These are phyloP conservation scores for Corynespora cassiicola DNA, from an alignment of 2,329 filamentous ascomycete species.

Conservation along the genomic window DNA sequence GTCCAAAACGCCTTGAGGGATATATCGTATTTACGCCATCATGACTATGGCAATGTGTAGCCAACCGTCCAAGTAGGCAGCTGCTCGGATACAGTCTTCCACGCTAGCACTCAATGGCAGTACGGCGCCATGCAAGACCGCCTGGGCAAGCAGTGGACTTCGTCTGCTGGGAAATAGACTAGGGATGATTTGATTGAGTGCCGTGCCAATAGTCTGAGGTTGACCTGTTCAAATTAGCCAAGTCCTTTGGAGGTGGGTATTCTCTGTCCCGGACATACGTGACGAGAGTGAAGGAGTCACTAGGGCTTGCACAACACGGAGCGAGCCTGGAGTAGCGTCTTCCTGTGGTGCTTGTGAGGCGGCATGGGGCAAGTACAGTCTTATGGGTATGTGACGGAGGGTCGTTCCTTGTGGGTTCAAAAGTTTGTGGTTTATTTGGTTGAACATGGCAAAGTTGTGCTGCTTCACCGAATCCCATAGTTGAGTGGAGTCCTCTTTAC, in stretches of 20 bases:
- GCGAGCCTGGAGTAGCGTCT: slow-evolving; percentile 43
- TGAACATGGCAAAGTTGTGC: slow-evolving; percentile 76
- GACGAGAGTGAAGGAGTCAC: slow-evolving; percentile 61
- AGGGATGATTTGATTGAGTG: slow-evolving; percentile 77
- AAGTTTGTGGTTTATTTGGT: slow-evolving; percentile 76
- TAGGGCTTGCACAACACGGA: slow-evolving; percentile 72
- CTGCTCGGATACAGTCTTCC: slow-evolving; percentile 81
- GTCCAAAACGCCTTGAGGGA: too few relatives aligned
- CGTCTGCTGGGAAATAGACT: slow-evolving; percentile 85
- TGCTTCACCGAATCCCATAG: slow-evolving; percentile 83
- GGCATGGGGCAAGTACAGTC: slow-evolving; percentile 75
- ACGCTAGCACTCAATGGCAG: slow-evolving; percentile 82
- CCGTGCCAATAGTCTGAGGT: slow-evolving; percentile 75
- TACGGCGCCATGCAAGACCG: slow-evolving; percentile 82
- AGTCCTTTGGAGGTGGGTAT: background rate
- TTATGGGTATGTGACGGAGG: slow-evolving; percentile 83
- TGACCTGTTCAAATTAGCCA: slow-evolving; percentile 49
- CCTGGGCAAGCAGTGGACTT: slow-evolving; percentile 82
- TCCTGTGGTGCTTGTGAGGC: slow-evolving; percentile 27
- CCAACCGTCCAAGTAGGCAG: slow-evolving; percentile 92
- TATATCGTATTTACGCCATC: slow-evolving; percentile 61
- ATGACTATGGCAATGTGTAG: slow-evolving; percentile 81
- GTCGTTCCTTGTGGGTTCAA: slow-evolving; percentile 72
- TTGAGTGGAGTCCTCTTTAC: slow-evolving; percentile 80
- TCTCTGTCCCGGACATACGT: slow-evolving; percentile 37